phyloP scores from a whole-genome alignment of 2,329 filamentous ascomycete species.

The Lanzia echinophila region DNA sequence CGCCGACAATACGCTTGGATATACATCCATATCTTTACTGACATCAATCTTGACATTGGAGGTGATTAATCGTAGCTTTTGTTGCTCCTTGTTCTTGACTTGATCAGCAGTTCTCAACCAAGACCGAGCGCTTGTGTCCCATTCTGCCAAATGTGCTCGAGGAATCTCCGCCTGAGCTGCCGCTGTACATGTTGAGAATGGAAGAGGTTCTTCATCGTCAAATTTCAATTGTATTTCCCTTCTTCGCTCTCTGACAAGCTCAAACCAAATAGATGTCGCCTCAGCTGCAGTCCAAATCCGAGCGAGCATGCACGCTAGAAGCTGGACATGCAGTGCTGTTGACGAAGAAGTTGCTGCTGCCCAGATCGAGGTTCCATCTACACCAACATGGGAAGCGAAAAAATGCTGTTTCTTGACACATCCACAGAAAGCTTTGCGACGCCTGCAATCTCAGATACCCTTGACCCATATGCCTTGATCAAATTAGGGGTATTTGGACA shows the following conservation, averaged over 20 bases:
- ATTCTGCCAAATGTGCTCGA: constrained; percentile 23
- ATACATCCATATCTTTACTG: constrained; percentile 13
- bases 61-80: constrained; percentile 23
- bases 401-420: constrained; percentile 14
- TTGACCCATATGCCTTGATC: constrained; percentile 15
- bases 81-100: constrained; percentile 21
- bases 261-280: constrained; percentile 32
- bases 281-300: constrained; percentile 26
- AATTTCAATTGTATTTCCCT: background rate
- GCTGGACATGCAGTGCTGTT: constrained; percentile 23
- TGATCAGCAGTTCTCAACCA: constrained; percentile 30
- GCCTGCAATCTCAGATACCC: constrained; percentile 15
- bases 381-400: constrained; percentile 21
- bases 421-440: no score
- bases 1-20: constrained; percentile 20
- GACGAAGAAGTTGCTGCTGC: constrained; percentile 29
- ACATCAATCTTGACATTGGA: constrained; percentile 19
- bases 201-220: background rate
- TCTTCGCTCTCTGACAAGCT: constrained; percentile 26
- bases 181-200: constrained; percentile 1
- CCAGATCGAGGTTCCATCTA: constrained; percentile 29
- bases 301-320: constrained; percentile 34
- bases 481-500: constrained; percentile 25
- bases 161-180: constrained; percentile 20
- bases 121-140: constrained; percentile 31